A percentile compares a stretch with the other conserved stretches of the same genome.
These are phyloP conservation scores for Podaxis rugospora DNA, from an alignment of 768 basidiomycete genomes.

Conservation along the genomic window DNA sequence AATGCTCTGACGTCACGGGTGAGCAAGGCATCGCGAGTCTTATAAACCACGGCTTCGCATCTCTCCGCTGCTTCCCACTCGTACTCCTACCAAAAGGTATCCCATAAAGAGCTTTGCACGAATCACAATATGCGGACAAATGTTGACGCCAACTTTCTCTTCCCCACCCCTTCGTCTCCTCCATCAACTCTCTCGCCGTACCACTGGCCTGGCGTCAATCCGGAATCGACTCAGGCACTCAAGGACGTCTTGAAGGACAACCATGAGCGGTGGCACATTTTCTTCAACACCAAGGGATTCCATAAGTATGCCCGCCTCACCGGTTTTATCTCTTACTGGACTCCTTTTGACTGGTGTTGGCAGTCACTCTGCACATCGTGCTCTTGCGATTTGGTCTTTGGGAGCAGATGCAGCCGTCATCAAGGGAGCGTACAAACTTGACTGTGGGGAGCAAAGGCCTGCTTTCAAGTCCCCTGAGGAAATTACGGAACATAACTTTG, in stretches of 20 bases:
- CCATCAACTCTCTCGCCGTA: constrained; percentile 24
- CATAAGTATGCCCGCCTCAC: constrained; percentile 28
- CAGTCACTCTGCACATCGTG: constrained; percentile 53
- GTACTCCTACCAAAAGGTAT: too few relatives aligned
- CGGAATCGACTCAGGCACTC: constrained; percentile 34
- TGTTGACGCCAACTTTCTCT: constrained; percentile 17
- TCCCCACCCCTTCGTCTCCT: constrained; percentile 28
- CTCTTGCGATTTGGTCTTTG: constrained; percentile 55
- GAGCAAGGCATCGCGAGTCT: too few relatives aligned
- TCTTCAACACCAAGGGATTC: constrained; percentile 40
- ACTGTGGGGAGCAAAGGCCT: constrained; percentile 31
- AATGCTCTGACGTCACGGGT: too few relatives aligned
- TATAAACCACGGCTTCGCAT: too few relatives aligned
- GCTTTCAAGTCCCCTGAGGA: constrained; percentile 37
- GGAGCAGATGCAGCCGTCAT: constrained; percentile 44
- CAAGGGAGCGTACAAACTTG: constrained; percentile 31
- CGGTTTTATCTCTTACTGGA: neutral
- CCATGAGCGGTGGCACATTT: constrained; percentile 48
- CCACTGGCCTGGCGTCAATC: constrained; percentile 29
- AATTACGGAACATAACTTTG: constrained; percentile 45
- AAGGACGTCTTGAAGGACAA: constrained; percentile 42
- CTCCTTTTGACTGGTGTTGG: constrained; percentile 26
- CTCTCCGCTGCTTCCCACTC: too few relatives aligned
- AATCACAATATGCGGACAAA: neutral
- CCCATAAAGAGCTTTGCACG: neutral